A percentile compares a stretch with the other conserved stretches of the same genome.
Conservation (phyloP, 2,329 filamentous ascomycete genomes). For the Blumeria graminis region DNA sequence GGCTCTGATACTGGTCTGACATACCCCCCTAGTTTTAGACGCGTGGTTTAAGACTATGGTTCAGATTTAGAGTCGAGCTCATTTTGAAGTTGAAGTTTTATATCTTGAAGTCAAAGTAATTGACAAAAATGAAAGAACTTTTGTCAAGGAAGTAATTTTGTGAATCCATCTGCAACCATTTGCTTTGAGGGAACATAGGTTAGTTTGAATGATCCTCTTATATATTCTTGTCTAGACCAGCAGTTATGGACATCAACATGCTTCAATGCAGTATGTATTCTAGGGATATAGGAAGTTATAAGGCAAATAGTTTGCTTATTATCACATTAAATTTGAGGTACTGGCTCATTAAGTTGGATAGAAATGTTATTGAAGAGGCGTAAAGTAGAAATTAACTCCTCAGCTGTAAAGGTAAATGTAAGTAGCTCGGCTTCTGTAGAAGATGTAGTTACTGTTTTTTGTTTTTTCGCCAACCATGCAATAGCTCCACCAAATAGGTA, state of each 20-base stretch:
- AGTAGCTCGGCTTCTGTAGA: neutral
- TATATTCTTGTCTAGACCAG: neutral
- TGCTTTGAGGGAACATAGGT: neutral
- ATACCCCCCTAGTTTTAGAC: neutral
- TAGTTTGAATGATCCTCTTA: neutral
- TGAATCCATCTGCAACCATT: neutral
- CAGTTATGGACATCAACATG: neutral
- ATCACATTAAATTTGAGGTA: neutral
- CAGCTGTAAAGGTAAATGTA: neutral
- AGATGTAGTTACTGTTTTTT: neutral
- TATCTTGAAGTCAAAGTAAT: neutral
- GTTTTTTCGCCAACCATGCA: neutral
- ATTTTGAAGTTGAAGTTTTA: neutral
- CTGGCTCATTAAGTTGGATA: neutral
- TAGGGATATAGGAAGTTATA: neutral
- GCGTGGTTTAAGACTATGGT: neutral
- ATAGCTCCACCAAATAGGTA: neutral
- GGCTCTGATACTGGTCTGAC: neutral
- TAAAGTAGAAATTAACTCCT: neutral
- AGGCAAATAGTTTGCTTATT: constrained; percentile 1
- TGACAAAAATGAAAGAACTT: neutral
- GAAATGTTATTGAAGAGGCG: neutral
- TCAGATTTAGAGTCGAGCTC: neutral
- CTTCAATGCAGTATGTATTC: neutral
- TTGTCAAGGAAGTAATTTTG: neutral